Conservation (phyloP, 345 rosid genomes). For the Sisymbrium altissimum region DNA sequence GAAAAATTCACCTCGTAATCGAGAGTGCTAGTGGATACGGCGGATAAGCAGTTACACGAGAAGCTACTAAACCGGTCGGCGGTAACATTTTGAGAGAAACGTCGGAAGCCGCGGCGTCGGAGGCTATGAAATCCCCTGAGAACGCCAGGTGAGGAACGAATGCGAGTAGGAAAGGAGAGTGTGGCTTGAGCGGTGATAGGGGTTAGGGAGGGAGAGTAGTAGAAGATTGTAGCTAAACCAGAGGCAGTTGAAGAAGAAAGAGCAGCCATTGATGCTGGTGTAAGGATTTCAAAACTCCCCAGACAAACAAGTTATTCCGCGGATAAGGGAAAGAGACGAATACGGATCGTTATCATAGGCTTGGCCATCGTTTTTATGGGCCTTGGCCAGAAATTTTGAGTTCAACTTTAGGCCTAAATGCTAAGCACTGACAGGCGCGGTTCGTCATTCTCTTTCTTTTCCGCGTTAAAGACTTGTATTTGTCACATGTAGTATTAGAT, state of each 20-base stretch:
- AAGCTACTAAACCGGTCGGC: constrained; percentile 26
- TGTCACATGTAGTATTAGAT: too few species aligned
- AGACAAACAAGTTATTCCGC: neutral
- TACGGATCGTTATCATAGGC: too few species aligned
- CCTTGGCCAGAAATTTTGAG: neutral
- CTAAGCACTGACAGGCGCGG: too few species aligned
- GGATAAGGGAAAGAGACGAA: constrained; percentile 21
- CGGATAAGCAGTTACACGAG: constrained; percentile 46
- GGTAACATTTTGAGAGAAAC: constrained; percentile 20
- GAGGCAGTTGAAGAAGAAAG: constrained; percentile 14
- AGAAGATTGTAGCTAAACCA: constrained; percentile 28
- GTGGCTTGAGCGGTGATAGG: constrained; percentile 8
- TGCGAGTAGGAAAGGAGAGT: constrained; percentile 1
- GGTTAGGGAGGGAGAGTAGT: constrained; percentile 23
- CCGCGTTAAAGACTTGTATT: too few species aligned
- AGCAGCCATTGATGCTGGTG: constrained; percentile 27
- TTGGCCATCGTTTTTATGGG: constrained; percentile 4
- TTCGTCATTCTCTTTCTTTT: too few species aligned
- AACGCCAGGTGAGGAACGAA: constrained; percentile 12
- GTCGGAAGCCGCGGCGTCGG: constrained; percentile 3
- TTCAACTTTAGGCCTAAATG: neutral
- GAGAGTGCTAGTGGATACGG: constrained; percentile 43
- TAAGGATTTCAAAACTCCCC: constrained; percentile 12
- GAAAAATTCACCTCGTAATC: constrained; percentile 48
- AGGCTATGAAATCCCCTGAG: constrained; percentile 26